Base-by-base conservation (phyloP, 495 filamentous ascomycete genomes). In the Penicillium cinerascens region DNA sequence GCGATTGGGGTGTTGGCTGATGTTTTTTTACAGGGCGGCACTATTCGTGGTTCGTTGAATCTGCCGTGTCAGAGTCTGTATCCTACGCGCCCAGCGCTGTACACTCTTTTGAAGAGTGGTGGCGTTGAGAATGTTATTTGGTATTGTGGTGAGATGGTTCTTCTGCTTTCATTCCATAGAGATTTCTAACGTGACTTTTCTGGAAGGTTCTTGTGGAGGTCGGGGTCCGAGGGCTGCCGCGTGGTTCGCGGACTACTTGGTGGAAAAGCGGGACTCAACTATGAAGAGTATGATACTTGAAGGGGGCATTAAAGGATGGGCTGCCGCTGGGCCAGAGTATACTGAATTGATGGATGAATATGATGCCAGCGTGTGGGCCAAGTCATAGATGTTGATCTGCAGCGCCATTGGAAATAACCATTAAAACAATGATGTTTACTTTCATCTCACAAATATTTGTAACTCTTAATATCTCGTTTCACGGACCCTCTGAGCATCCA, bases 231-330 rank as follows among this genome's bases (percentile, higher is more conserved):
- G 86, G 2, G 78, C 81, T 6, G 78, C 85, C 1, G 74, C 72
- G 7, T 89, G 87, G 87, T 83, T 89, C 63, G 76, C 76, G 16
- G 85, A 88, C 63, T 76, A 83, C 38, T 70, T 88, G 25, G 56
- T 66, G 4, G 69, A 73, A 2, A 58, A 76, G 44, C 53, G 66
- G 1, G 76, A 83, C 49, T 44, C 42, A 0, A 51, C 55, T 2
- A 71, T 87, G 61, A 51, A 79, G 58, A 88, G 85, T 50, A 48
- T 82, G 46, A 73, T 78, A 5, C 73, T 89, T 1, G 54, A 69
- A 13, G 85, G 73, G 0, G 87, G 86, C 0, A 81, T 89, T 55
- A 80, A 78, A 40, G 85, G 83, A 1, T 89, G 86, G 86, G 85
- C 67, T 20, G 66, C 50, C 1, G 78, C 72, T 6, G 86, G 86